These are phyloP conservation scores for Uronychia setigera DNA, from an alignment of 73 alveolate genomes.

Conservation along the genomic window DNA sequence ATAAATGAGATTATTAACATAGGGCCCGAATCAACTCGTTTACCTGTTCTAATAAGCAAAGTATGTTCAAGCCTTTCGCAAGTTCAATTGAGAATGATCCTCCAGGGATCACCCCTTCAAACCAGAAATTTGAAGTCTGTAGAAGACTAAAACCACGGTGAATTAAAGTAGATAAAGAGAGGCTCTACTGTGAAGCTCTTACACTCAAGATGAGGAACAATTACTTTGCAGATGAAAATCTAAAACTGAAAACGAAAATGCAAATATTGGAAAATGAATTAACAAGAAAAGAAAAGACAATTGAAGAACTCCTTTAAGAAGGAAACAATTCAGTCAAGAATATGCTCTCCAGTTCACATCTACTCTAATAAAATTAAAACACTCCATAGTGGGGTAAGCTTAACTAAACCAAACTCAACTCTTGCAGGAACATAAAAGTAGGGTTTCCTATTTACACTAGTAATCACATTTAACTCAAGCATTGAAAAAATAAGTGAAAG, in stretches of 20 bases:
- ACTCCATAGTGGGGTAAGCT: too few relatives aligned
- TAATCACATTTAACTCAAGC: slow-evolving; percentile 33
- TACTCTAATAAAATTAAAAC: too few relatives aligned
- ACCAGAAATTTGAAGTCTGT: slow-evolving; percentile 26
- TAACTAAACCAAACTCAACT: too few relatives aligned
- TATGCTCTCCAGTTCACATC: too few relatives aligned
- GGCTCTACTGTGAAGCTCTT: slow-evolving; percentile 44
- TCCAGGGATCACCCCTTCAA: background rate
- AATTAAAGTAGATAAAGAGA: slow-evolving; percentile 11
- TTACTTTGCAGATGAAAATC: slow-evolving; percentile 51
- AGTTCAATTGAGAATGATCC: background rate
- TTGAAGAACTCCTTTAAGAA: slow-evolving; percentile 30
- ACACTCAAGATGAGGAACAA: slow-evolving; percentile 44
- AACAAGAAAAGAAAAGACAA: slow-evolving; percentile 31
- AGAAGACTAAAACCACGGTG: slow-evolving; percentile 29
- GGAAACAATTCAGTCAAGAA: too few relatives aligned
- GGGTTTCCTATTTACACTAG: too few relatives aligned
- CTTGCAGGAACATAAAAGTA: too few relatives aligned
- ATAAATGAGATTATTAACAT: background rate
- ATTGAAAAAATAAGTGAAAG: slow-evolving; percentile 63
- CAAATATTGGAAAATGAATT: slow-evolving; percentile 47
- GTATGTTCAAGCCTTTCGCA: background rate
- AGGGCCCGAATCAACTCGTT: background rate
- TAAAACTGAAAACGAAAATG: slow-evolving; percentile 55
- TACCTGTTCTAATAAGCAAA: background rate